A percentile compares a stretch with the other conserved stretches of the same genome.
phyloP scores from a whole-genome alignment of 768 basidiomycete species.

The Leccinum rimulosum region DNA sequence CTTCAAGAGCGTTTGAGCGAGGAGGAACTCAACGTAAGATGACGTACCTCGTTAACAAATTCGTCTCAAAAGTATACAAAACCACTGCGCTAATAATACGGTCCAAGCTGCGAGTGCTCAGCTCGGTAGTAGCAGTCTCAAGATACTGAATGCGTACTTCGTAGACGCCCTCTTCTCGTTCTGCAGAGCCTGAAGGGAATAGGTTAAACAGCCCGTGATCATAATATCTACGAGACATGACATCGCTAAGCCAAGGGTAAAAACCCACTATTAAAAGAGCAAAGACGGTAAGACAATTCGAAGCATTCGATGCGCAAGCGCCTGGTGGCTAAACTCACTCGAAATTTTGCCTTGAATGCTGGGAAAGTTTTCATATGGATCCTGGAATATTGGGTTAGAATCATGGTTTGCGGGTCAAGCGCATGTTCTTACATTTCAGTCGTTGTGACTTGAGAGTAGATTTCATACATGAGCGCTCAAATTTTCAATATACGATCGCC shows the following conservation, averaged over 20 bases:
- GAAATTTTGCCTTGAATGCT: conserved; percentile 24
- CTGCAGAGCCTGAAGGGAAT: conserved; percentile 40
- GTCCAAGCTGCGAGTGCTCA: conserved; percentile 37
- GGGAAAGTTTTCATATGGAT: conserved; percentile 26
- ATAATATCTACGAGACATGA: conserved; percentile 50
- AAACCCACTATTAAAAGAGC: conserved; percentile 39
- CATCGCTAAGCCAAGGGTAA: conserved; percentile 49
- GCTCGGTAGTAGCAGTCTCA: too few relatives aligned
- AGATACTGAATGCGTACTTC: conserved; percentile 24
- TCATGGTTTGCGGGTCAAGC: neutral
- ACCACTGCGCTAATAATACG: conserved; percentile 47
- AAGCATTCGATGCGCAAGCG: neutral
- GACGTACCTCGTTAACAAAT: conserved; percentile 45
- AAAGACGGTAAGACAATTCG: neutral
- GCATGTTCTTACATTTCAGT: conserved; percentile 27
- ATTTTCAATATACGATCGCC: neutral
- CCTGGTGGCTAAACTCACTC: conserved; percentile 7
- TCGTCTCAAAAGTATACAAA: conserved; percentile 53
- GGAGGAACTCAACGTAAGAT: neutral
- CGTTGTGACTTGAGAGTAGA: conserved; percentile 25
- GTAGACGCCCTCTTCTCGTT: conserved; percentile 39
- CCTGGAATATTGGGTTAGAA: conserved; percentile 11
- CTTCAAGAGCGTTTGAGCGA: conserved; percentile 18
- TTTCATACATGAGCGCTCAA: conserved; percentile 10
- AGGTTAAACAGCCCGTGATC: conserved; percentile 45